phyloP scores from a whole-genome alignment of 148 eudicot genomes.

The Cornus kousa region DNA sequence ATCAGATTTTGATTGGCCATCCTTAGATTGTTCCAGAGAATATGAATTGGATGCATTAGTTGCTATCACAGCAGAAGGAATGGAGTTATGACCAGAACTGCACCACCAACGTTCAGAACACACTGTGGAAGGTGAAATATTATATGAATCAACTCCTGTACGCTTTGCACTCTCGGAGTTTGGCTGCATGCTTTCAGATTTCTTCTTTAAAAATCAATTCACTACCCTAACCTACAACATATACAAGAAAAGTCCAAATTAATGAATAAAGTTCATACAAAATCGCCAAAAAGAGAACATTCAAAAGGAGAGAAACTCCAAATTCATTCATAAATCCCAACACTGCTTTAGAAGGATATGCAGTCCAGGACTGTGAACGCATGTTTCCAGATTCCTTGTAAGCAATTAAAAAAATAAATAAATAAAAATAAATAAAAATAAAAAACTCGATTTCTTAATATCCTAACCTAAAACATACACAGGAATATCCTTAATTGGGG shows the following conservation, averaged over 20 bases:
- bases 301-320: background rate
- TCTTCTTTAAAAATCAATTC: slow-evolving; percentile 7
- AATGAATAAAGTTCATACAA: background rate
- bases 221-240: background rate
- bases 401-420: too few relatives aligned
- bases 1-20: slow-evolving; percentile 53
- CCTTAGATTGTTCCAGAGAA: slow-evolving; percentile 52
- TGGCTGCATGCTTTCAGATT: slow-evolving; percentile 64
- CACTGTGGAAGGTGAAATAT: slow-evolving; percentile 38
- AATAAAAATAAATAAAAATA: too few relatives aligned
- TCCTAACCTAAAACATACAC: too few relatives aligned
- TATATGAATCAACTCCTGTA: slow-evolving; percentile 31
- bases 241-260: slow-evolving; percentile 9
- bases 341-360: too few relatives aligned
- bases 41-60: slow-evolving; percentile 49
- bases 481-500: too few relatives aligned
- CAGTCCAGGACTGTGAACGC: too few relatives aligned
- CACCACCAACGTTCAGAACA: slow-evolving; percentile 76
- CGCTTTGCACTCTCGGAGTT: slow-evolving; percentile 39
- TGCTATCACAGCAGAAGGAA: slow-evolving; percentile 36
- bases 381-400: too few relatives aligned
- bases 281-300: background rate
- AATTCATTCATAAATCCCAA: too few relatives aligned
- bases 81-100: slow-evolving; percentile 38
- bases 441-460: too few relatives aligned